Evolutionary conservation across 2,329 filamentous ascomycete species (phyloP), one percentile per base, ranked within the genome.

Genomic region (Chrysosporium keratinophilum): DNA sequence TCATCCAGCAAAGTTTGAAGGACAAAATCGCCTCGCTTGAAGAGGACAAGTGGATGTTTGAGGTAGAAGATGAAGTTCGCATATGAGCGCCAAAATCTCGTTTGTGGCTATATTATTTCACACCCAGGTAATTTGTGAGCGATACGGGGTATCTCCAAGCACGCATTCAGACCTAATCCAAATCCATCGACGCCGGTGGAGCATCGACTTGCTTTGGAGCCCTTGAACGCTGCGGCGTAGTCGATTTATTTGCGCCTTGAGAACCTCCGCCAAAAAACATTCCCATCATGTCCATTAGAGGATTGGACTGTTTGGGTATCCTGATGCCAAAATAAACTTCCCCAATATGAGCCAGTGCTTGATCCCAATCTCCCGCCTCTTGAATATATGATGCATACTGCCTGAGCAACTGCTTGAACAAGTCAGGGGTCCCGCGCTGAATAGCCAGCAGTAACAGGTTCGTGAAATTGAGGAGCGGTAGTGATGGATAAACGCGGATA

Each of bases 211-310:
- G 74, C 65, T 71, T 77, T 41, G 74, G 59, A 33, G 51, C 57
- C 51, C 59, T 62, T n/a, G 59, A 57, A 56, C 68, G 67, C 28
- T 64, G 58, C 46, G 61, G 60, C 33, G 81, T 79, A 60, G 72
- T 74, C 52, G 67, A 65, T 39, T 64, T 67, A 34, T 67, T 65
- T 47, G 71, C 68, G 55, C 78, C 79, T 15, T 74, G 76, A 49
- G 76, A 76, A 23, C 77, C 79, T 17, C 88, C 88, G 47, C 90
- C 90, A 64, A 98, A 87, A 77, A 98, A 81, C 58, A 83, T 90
- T 46, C 89, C 90, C 87, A 98, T 94, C 90, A 98, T 97, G 67
- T 98, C 93, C 71, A 97, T 82, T 69, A 98, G 75, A 2, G 90
- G 90, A 69, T 97, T 97, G 59, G 84, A 86, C 74, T 95, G 88